Evolutionary conservation across 371 early-diverging fungal genomes (phyloP), one percentile per base, ranked within the genome.

Genomic region (Rhizopus delemar): DNA sequence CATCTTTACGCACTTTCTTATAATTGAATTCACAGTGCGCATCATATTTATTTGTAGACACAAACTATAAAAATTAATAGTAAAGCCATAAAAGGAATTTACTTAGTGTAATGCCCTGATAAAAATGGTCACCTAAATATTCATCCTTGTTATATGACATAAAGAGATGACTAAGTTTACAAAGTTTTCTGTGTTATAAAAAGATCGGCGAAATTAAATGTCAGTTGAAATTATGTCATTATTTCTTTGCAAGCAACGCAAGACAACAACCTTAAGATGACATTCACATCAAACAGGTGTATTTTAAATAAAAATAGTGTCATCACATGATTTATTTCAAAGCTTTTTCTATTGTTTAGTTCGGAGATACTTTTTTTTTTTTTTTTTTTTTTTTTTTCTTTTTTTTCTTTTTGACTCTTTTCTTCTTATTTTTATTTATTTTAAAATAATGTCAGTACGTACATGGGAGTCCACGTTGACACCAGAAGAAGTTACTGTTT

Each of bases 401-500:
- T 43, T 11, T 11, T 11, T 43, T 43, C 4, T 4, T 43, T 43
- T 43, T 43, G n/a, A 43, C 8, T 8, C 43, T 13, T 13, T 48
- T 48, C 29, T 48, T 48, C 29, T 15, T 22, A 1, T 48, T 16
- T 52, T 43, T 39, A 38, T 63, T 12, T 48, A 41, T 53, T 63
- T 51, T 34, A 50, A 60, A 53, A 56, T 57, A 46, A 29, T 35
- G 43, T 43, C 58, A 48, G 7, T 29, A 48, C 22, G 12, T 8
- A 48, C 49, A 39, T 73, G 73, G 73, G 68, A 74, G 49, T 53
- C 68, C n/a, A 46, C 52, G 31, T 59, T 88, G 36, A 80, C 84
- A 3, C 62, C 80, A 33, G 81, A 81, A 48, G 95, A 94, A 66
- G 74, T 76, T 50, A 59, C 68, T 38, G 76, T 74, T 1, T 92